Conservation (phyloP, 2,329 filamentous ascomycete genomes). For the Aureobasidium mangrovei region DNA sequence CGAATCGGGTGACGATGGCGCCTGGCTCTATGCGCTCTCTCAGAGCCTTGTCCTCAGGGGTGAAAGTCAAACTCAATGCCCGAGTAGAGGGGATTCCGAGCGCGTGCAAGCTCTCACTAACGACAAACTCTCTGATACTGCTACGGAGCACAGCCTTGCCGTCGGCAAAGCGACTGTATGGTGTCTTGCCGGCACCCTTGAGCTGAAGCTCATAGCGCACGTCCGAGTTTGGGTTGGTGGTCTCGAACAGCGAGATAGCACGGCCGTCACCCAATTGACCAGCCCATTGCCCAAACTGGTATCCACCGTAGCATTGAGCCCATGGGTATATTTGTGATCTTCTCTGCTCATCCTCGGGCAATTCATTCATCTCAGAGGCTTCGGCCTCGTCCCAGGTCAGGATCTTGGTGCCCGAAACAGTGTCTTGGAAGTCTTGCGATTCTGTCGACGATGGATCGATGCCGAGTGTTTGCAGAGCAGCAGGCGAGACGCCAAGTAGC, state of each 20-base stretch:
- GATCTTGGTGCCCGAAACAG: slow-evolving; percentile 75
- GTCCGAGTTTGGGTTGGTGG: slow-evolving; percentile 63
- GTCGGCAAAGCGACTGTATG: slow-evolving; percentile 93
- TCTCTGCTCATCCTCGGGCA: slow-evolving; percentile 47
- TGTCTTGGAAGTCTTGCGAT: slow-evolving; percentile 64
- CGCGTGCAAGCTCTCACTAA: slow-evolving; percentile 80
- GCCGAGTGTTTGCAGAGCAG: slow-evolving; percentile 72
- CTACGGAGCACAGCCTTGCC: slow-evolving; percentile 88
- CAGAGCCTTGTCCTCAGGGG: slow-evolving; percentile 62
- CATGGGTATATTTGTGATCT: slow-evolving; percentile 76
- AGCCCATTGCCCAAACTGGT: slow-evolving; percentile 70
- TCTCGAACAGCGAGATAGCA: slow-evolving; percentile 89
- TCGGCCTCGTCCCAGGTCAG: slow-evolving; percentile 64
- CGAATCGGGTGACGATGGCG: slow-evolving; percentile 86
- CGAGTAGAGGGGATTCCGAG: slow-evolving; percentile 79
- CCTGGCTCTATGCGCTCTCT: slow-evolving; percentile 80
- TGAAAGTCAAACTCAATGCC: slow-evolving; percentile 70
- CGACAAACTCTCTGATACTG: slow-evolving; percentile 88
- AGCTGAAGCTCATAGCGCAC: slow-evolving; percentile 81
- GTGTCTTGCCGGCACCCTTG: slow-evolving; percentile 87
- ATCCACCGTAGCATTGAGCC: slow-evolving; percentile 95
- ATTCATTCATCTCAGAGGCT: slow-evolving; percentile 14
- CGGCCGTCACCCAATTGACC: slow-evolving; percentile 91
- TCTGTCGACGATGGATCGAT: slow-evolving; percentile 59
- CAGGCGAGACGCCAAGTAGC: slow-evolving; percentile 69